These are phyloP conservation scores for Lactifluus rugatus DNA, from an alignment of 768 basidiomycete genomes.

Conservation along the genomic window DNA sequence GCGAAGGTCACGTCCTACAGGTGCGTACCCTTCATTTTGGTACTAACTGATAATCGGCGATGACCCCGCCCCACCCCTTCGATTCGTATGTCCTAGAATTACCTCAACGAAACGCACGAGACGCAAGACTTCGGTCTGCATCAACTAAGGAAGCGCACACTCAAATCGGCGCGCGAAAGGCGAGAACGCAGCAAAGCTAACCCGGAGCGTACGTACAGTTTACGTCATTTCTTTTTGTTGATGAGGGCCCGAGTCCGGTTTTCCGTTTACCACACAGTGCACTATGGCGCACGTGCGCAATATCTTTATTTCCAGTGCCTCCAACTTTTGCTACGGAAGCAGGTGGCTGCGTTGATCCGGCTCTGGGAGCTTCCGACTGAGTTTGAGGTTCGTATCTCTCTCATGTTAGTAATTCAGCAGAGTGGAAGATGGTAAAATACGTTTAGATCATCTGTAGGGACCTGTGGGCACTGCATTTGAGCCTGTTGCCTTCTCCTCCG, in stretches of 20 bases:
- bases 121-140: conserved; percentile 55
- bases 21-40: conserved; percentile 29
- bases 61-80: background rate
- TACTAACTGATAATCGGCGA: background rate
- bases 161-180: conserved; percentile 50
- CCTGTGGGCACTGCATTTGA: conserved; percentile 70
- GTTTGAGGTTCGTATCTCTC: conserved; percentile 52
- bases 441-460: conserved; percentile 63
- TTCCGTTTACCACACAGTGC: conserved; percentile 41
- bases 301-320: conserved; percentile 79
- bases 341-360: conserved; percentile 48
- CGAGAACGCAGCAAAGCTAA: conserved; percentile 47
- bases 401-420: background rate
- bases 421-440: background rate
- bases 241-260: background rate
- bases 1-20: conserved; percentile 86
- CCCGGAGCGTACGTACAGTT: conserved; percentile 42
- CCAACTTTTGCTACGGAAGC: conserved; percentile 72
- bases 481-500: conserved; percentile 47
- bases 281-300: conserved; percentile 69
- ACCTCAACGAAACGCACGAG: conserved; percentile 71
- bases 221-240: background rate
- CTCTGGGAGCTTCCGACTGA: conserved; percentile 69
- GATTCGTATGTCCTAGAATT: conserved; percentile 42
- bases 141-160: conserved; percentile 50